phyloP scores from a whole-genome alignment of 2,329 filamentous ascomycete species.

The Dryadomyces sulphureus region DNA sequence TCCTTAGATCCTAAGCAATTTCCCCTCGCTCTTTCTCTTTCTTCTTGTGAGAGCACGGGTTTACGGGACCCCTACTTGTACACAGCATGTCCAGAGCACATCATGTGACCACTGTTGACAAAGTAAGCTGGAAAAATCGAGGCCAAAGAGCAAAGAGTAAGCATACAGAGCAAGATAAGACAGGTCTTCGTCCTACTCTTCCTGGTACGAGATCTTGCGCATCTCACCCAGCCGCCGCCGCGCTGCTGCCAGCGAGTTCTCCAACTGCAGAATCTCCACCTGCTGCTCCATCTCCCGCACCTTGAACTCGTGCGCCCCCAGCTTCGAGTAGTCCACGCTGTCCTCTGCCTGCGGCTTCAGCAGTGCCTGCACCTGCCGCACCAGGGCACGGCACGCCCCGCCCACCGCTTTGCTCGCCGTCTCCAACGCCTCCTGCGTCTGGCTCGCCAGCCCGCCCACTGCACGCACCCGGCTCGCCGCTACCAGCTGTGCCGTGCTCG shows the following conservation, averaged over 20 bases:
- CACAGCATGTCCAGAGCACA: too few relatives aligned
- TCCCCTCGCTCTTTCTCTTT: too few relatives aligned
- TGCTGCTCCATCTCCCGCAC: conserved; percentile 98
- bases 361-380: conserved; percentile 86
- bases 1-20: too few relatives aligned
- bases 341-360: conserved; percentile 76
- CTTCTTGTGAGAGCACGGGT: too few relatives aligned
- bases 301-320: conserved; percentile 95
- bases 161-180: too few relatives aligned
- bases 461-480: conserved; percentile 94
- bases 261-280: conserved; percentile 94
- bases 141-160: too few relatives aligned
- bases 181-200: conserved; percentile 39
- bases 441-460: conserved; percentile 70
- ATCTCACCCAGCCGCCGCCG: conserved; percentile 84
- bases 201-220: conserved; percentile 91
- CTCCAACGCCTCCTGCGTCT: conserved; percentile 86
- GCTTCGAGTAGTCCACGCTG: conserved; percentile 75
- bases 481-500: conserved; percentile 90
- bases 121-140: too few relatives aligned
- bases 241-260: conserved; percentile 70
- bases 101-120: too few relatives aligned
- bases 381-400: conserved; percentile 69
- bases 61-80: too few relatives aligned
- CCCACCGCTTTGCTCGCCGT: conserved; percentile 87